A percentile compares a stretch with the other conserved stretches of the same genome.
Conservation (phyloP, 768 basidiomycete genomes). For the Boletus coccyginus region DNA sequence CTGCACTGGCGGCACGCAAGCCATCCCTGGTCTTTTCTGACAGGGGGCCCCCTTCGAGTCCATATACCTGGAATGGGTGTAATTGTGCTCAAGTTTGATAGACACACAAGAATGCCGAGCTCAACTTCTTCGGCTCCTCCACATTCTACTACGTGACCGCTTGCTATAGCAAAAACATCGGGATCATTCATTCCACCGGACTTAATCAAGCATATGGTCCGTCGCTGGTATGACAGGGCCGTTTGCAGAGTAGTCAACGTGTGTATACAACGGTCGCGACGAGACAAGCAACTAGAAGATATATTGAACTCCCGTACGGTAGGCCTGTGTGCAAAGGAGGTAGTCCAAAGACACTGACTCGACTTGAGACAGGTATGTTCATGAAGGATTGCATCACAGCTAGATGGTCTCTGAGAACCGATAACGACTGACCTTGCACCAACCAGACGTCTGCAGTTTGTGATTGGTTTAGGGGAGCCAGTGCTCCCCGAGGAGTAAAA, state of each 20-base stretch:
- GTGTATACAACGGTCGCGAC: slow-evolving; percentile 29
- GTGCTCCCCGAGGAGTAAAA: slow-evolving; percentile 37
- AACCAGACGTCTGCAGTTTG: slow-evolving; percentile 27
- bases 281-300: slow-evolving; percentile 28
- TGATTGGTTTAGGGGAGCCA: slow-evolving; percentile 45
- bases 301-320: slow-evolving; percentile 33
- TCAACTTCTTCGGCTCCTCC: slow-evolving; percentile 16
- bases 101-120: not conserved
- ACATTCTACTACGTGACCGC: slow-evolving; percentile 9
- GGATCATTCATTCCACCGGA: slow-evolving; percentile 12
- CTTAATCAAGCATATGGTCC: slow-evolving; percentile 19
- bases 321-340: slow-evolving; percentile 38
- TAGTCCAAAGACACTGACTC: slow-evolving; percentile 29
- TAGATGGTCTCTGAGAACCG: not conserved
- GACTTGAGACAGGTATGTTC: slow-evolving; percentile 6
- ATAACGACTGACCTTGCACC: slow-evolving; percentile 27
- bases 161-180: slow-evolving; percentile 20
- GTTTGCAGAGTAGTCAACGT: not conserved
- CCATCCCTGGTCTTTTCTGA: slow-evolving; percentile 12
- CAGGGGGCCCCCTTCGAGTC: slow-evolving; percentile 11
- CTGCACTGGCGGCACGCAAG: slow-evolving; percentile 18
- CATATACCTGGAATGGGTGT: slow-evolving; percentile 1
- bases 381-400: not conserved
- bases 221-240: slow-evolving; percentile 20
- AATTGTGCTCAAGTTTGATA: not conserved